phyloP scores from a whole-genome alignment of 495 filamentous ascomycete genomes.

The Barbatosphaeria neglecta region DNA sequence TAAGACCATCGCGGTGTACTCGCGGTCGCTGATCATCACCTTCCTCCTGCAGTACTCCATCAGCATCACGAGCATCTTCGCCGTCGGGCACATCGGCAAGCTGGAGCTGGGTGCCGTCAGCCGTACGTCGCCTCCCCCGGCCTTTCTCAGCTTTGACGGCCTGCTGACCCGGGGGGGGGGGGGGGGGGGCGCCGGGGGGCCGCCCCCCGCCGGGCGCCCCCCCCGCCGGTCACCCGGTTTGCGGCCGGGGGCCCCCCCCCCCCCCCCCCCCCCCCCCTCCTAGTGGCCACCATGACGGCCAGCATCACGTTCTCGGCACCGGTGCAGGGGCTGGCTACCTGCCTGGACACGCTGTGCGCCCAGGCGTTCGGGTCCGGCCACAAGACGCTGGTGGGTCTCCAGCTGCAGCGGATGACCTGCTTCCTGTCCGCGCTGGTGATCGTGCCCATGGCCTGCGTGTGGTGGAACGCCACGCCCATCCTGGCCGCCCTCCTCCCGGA shows the following conservation, averaged over 20 bases:
- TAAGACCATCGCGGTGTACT: slow-evolving; percentile 47
- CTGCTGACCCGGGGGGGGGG: too few relatives aligned
- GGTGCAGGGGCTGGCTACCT: slow-evolving; percentile 59
- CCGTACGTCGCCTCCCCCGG: slow-evolving; percentile 12
- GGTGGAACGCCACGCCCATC: slow-evolving; percentile 45
- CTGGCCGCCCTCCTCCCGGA: slow-evolving; percentile 33
- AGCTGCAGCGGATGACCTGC: slow-evolving; percentile 58
- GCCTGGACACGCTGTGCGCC: slow-evolving; percentile 61
- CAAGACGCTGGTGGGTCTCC: slow-evolving; percentile 56
- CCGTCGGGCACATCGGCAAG: slow-evolving; percentile 52
- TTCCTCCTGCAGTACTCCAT: slow-evolving; percentile 65
- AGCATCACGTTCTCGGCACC: slow-evolving; percentile 62
- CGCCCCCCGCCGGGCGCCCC: too few relatives aligned
- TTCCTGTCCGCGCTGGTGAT: slow-evolving; percentile 52
- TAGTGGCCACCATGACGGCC: slow-evolving; percentile 59
- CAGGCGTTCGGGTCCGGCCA: slow-evolving; percentile 64
- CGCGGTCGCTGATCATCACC: slow-evolving; percentile 51
- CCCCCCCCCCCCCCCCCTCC: neutral
- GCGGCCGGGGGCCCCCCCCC: too few relatives aligned
- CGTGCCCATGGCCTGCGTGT: slow-evolving; percentile 47
- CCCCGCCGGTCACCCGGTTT: too few relatives aligned
- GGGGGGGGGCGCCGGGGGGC: too few relatives aligned
- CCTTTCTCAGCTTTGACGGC: too few relatives aligned
- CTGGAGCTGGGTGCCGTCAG: slow-evolving; percentile 53
- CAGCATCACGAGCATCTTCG: slow-evolving; percentile 56